phyloP scores from a whole-genome alignment of 306 rosid genomes.

The Herpetospermum pedunculosum region DNA sequence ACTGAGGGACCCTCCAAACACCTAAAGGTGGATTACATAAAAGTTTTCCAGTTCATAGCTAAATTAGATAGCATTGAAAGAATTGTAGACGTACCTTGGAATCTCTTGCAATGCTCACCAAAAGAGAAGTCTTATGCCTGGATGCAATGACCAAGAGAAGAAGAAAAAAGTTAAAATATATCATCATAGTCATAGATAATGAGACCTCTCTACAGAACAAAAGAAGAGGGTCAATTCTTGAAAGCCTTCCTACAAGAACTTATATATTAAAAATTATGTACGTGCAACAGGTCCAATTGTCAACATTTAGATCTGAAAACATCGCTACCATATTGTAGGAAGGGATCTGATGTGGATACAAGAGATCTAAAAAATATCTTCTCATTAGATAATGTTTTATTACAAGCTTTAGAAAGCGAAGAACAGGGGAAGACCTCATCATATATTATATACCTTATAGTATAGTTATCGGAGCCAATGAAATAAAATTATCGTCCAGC shows the following conservation, averaged over 20 bases:
- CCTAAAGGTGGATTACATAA: too few relatives aligned
- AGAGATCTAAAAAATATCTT: not conserved
- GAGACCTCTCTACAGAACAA: not conserved
- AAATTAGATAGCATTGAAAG: not conserved
- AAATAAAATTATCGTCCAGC: not conserved
- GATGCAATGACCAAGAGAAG: conserved; percentile 15
- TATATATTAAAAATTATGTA: too few relatives aligned
- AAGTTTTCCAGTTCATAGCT: too few relatives aligned
- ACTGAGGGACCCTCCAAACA: too few relatives aligned
- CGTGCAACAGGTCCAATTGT: not conserved
- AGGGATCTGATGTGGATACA: not conserved
- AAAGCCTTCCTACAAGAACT: too few relatives aligned
- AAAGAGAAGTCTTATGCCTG: conserved; percentile 69
- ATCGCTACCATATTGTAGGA: not conserved
- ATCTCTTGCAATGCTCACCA: conserved; percentile 69
- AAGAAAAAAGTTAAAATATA: not conserved
- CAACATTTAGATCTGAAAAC: not conserved
- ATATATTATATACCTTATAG: not conserved
- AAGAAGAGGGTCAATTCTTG: too few relatives aligned
- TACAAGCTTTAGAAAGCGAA: too few relatives aligned
- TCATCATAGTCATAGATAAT: not conserved
- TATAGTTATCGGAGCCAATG: not conserved
- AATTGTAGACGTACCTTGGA: conserved; percentile 41
- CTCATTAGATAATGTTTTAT: not conserved
- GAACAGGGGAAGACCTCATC: too few relatives aligned